phyloP scores from a whole-genome alignment of 2,329 filamentous ascomycete species.

The Penicillium italicum region DNA sequence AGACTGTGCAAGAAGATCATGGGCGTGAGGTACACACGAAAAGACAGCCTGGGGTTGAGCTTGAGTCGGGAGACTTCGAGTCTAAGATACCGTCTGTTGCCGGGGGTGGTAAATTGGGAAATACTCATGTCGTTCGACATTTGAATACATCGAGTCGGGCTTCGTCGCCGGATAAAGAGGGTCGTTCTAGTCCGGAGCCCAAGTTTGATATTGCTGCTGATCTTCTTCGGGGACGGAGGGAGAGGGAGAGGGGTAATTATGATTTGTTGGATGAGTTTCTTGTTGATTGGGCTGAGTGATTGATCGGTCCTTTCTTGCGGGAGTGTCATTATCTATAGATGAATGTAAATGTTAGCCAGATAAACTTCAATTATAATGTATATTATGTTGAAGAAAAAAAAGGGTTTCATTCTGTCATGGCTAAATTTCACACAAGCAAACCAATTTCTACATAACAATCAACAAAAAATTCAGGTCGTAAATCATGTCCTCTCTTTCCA shows the following conservation, averaged over 20 bases:
- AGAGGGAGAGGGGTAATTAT: not conserved
- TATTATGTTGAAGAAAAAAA: not conserved
- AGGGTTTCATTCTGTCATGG: not conserved
- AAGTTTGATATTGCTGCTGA: constrained; percentile 10
- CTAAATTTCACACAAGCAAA: not conserved
- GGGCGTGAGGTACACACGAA: not conserved
- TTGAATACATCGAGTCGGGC: not conserved
- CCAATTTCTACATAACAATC: not conserved
- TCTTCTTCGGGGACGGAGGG: constrained; percentile 2
- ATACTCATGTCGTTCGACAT: not conserved
- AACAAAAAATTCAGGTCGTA: not conserved
- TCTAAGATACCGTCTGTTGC: not conserved
- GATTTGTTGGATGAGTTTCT: constrained; percentile 9
- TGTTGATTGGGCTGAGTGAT: constrained; percentile 3
- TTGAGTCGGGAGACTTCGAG: not conserved
- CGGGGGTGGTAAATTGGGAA: not conserved
- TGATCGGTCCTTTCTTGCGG: too few species aligned
- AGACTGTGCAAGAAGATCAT: not conserved
- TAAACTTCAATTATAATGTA: not conserved
- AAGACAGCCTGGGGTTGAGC: not conserved
- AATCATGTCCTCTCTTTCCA: not conserved
- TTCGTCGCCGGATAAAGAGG: not conserved
- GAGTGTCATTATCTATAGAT: not conserved
- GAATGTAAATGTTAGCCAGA: not conserved
- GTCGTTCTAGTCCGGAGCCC: not conserved